Conservation (phyloP, 176 grass and related monocot genomes). For the Zoysia pacifica region DNA sequence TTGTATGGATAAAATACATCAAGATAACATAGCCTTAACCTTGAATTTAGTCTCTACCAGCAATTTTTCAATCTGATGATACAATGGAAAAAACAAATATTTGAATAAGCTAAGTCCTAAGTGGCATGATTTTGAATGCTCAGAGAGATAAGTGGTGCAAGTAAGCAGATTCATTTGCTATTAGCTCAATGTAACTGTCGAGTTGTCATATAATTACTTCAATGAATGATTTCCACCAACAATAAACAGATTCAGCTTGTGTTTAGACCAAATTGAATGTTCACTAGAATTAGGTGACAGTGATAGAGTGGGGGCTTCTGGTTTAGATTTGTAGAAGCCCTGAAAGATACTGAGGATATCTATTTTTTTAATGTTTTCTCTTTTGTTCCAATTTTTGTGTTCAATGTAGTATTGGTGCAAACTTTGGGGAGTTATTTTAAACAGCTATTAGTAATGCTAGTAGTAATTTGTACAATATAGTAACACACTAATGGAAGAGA, state of each 20-base stretch:
- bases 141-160: not conserved
- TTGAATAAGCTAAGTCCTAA: not conserved
- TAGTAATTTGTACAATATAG: not conserved
- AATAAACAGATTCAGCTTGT: slow-evolving; percentile 1
- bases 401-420: not conserved
- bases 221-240: not conserved
- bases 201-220: not conserved
- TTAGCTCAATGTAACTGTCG: slow-evolving; percentile 1
- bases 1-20: not conserved
- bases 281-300: not conserved
- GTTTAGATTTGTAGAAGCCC: slow-evolving; percentile 12
- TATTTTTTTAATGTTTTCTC: not conserved
- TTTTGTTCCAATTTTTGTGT: not conserved
- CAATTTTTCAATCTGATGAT: not conserved
- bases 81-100: not conserved
- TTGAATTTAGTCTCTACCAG: not conserved
- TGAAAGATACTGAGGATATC: slow-evolving; percentile 8
- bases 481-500: not conserved
- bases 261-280: not conserved
- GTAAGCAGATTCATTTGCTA: not conserved
- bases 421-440: not conserved
- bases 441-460: slow-evolving; percentile 1
- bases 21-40: slow-evolving; percentile 12
- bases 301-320: not conserved
- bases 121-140: slow-evolving; percentile 1